Evolutionary conservation across 176 grass and related monocot species (phyloP).

Genomic region (Oryza brachyantha): DNA sequence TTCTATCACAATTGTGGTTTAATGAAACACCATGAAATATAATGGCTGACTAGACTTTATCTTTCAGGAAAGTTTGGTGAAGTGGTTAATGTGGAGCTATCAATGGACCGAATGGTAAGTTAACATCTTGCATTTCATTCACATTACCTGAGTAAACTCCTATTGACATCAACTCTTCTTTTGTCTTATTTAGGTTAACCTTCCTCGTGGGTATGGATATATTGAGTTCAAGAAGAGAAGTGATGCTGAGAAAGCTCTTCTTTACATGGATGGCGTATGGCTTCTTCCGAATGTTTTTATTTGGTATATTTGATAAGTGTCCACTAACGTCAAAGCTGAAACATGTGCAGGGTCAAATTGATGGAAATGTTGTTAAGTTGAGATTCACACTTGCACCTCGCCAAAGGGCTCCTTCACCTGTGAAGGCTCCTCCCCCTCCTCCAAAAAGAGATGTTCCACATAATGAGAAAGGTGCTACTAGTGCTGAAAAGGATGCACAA

Average conservation of each 20-base stretch:
- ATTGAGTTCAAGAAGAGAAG: conserved; percentile 87
- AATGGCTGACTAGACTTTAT: conserved; percentile 7
- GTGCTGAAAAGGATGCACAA: conserved; percentile 71
- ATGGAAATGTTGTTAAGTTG: conserved; percentile 88
- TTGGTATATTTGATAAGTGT: conserved; percentile 3
- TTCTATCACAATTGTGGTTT: not conserved
- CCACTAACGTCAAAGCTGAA: not conserved
- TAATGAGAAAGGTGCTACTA: conserved; percentile 64
- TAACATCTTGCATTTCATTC: not conserved
- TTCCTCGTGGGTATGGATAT: conserved; percentile 99
- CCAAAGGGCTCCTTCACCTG: conserved; percentile 69
- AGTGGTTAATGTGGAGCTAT: conserved; percentile 88
- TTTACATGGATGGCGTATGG: conserved; percentile 99
- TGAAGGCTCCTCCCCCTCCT: conserved; percentile 56
- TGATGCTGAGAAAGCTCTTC: conserved; percentile 99
- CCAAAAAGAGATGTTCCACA: conserved; percentile 74
- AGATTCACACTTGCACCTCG: conserved; percentile 84
- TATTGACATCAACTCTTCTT: not conserved
- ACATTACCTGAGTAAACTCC: not conserved
- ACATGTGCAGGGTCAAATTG: conserved; percentile 82
- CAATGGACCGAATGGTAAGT: conserved; percentile 91
- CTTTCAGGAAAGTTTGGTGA: conserved; percentile 84
- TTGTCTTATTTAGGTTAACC: conserved; percentile 78
- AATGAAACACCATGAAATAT: not conserved
- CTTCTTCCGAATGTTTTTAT: conserved; percentile 16